Conservation (phyloP, 2,329 filamentous ascomycete species). For the Cercospora zeina region DNA sequence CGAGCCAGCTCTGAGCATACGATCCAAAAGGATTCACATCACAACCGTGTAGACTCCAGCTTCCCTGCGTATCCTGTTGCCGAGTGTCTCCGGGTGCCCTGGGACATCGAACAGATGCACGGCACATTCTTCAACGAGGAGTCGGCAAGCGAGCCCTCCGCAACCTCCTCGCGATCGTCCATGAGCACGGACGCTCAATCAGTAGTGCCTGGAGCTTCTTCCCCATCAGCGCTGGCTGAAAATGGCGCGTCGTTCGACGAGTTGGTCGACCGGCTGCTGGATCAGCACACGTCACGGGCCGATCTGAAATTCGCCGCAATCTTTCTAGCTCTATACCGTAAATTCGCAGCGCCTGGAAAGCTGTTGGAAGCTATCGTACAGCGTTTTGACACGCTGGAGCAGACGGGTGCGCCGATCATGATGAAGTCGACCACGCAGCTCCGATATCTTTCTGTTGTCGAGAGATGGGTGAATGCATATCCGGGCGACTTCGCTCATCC, state of each 20-base stretch:
- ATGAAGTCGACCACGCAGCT: slow-evolving; percentile 78
- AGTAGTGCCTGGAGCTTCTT: slow-evolving; percentile 24
- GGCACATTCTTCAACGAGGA: slow-evolving; percentile 67
- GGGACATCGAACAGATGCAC: slow-evolving; percentile 50
- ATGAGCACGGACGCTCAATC: slow-evolving; percentile 60
- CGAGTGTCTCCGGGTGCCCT: slow-evolving; percentile 38
- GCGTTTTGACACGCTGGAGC: slow-evolving; percentile 69
- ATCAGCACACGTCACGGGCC: slow-evolving; percentile 77
- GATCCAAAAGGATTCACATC: slow-evolving; percentile 33
- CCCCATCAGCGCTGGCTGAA: slow-evolving; percentile 49
- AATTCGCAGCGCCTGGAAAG: slow-evolving; percentile 79
- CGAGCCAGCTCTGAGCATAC: slow-evolving; percentile 53
- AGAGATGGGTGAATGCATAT: slow-evolving; percentile 86
- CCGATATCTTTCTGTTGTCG: slow-evolving; percentile 77
- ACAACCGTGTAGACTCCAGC: slow-evolving; percentile 40
- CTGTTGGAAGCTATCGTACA: slow-evolving; percentile 76
- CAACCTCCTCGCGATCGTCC: slow-evolving; percentile 67
- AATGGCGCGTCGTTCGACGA: slow-evolving; percentile 56
- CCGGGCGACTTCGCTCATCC: slow-evolving; percentile 88
- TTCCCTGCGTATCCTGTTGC: slow-evolving; percentile 33
- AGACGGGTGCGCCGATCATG: slow-evolving; percentile 68
- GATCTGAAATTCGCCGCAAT: slow-evolving; percentile 86
- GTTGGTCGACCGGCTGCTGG: slow-evolving; percentile 78
- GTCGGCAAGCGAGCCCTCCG: slow-evolving; percentile 59
- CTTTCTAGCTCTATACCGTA: slow-evolving; percentile 90